Evolutionary conservation across 2,329 filamentous ascomycete species (phyloP).

Genomic region (Lachnellula hyalina): DNA sequence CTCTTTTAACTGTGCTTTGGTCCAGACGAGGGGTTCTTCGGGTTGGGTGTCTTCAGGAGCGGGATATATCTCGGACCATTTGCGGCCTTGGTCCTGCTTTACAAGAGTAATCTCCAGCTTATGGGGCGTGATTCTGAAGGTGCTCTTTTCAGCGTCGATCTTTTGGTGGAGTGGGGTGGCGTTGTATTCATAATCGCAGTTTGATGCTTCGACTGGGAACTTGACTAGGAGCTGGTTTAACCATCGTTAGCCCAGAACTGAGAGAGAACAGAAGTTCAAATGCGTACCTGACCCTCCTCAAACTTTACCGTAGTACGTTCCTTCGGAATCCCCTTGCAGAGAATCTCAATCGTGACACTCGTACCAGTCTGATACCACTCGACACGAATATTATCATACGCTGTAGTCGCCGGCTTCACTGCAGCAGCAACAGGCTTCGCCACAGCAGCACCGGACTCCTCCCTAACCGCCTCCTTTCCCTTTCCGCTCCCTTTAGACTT

Average conservation of each 20-base stretch:
- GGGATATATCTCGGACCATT: conserved; percentile 20
- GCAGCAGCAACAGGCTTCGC: conserved; percentile 29
- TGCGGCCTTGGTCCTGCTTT: conserved; percentile 54
- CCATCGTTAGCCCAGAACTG: conserved; percentile 16
- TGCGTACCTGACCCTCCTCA: conserved; percentile 19
- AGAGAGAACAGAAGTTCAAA: neutral
- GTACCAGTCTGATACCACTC: conserved; percentile 64
- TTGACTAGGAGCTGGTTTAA: conserved; percentile 45
- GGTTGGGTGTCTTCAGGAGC: neutral
- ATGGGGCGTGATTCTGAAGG: conserved; percentile 61
- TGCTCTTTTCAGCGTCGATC: conserved; percentile 58
- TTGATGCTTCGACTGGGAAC: conserved; percentile 49
- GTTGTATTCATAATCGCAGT: conserved; percentile 51
- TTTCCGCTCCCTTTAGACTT: conserved; percentile 4
- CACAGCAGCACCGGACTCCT: neutral
- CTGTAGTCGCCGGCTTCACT: neutral
- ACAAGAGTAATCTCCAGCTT: conserved; percentile 74
- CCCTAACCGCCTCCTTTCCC: neutral
- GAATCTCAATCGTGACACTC: conserved; percentile 58
- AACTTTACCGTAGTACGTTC: conserved; percentile 48
- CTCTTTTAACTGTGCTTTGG: no score
- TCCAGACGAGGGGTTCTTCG: neutral
- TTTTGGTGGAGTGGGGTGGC: conserved; percentile 62
- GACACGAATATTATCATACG: conserved; percentile 55
- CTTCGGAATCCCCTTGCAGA: conserved; percentile 58